Percentiles rank a stretch among this genome's conserved stretches.
These are phyloP conservation scores for Zygosaccharomyces sapae DNA, from an alignment of 1,139 yeast species.

Conservation along the genomic window DNA sequence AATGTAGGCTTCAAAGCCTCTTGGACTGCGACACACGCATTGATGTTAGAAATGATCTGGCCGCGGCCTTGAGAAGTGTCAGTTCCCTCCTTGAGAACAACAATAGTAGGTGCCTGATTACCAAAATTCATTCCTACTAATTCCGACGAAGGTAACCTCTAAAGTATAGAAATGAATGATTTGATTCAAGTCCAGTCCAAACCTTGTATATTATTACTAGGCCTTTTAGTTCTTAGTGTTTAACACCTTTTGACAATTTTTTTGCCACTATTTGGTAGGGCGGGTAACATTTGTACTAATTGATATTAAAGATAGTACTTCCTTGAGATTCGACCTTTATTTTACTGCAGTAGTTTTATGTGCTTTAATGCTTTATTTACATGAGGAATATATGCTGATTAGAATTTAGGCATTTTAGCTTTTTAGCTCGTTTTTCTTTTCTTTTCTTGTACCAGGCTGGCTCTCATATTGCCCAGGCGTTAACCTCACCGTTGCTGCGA, in stretches of 20 bases:
- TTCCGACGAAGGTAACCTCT: background rate
- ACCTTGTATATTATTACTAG: background rate
- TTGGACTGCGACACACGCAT: constrained; percentile 95
- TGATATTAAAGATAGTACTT: background rate
- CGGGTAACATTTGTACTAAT: background rate
- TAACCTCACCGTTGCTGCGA: constrained; percentile 52
- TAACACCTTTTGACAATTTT: background rate
- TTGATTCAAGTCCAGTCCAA: background rate
- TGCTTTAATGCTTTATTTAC: constrained; percentile 1
- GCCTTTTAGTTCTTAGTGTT: background rate
- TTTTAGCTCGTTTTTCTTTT: too few relatives aligned
- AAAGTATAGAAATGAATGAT: background rate
- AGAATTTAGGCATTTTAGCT: background rate
- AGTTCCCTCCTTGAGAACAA: constrained; percentile 95
- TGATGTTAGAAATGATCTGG: constrained; percentile 88
- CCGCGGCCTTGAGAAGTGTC: constrained; percentile 96
- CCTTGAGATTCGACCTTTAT: background rate
- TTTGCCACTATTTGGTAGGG: constrained; percentile 1
- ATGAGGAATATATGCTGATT: constrained; percentile 6
- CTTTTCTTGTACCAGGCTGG: too few relatives aligned
- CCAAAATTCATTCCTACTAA: constrained; percentile 65
- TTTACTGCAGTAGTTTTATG: background rate
- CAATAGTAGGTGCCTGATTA: constrained; percentile 93
- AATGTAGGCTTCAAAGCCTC: constrained; percentile 91
- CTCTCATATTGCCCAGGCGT: constrained; percentile 52